Evolutionary conservation across 1,284 basidiomycete species (phyloP), one percentile per base, ranked within the genome.

Genomic region (Fomes fomentarius): DNA sequence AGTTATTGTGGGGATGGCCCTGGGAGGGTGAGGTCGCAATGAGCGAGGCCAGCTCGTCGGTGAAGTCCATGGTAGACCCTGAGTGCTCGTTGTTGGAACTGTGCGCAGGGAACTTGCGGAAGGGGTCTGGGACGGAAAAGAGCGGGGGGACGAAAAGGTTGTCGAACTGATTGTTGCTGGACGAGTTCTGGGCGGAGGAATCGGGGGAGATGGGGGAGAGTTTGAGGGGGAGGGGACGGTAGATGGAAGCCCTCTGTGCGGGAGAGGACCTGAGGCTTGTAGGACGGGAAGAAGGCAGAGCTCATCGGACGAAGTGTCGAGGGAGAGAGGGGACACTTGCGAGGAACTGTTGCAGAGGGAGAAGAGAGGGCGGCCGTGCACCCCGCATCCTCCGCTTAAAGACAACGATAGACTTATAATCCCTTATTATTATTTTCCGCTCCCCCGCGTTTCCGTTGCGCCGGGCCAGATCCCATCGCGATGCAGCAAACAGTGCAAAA

Each of bases 171-270:
- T 51, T 60, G 17, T 57, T 61, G 52, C 54, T 25, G 57, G 71
- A 47, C 47, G 61, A 15, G 61, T 50, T 42, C 10, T 68, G 61
- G 60, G 63, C 60, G 50, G 63, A 64, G 17, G 78, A 44, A 22
- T n/a, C n/a, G 78, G 76, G 39, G 76, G 78, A 7, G 77, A 72
- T 8, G 70, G 76, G 17, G 67, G 66, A 41, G 61, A 62, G 57
- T 71, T 68, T n/a, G 73, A 70, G 61, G 71, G 72, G 72, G 67
- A 14, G 78, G 77, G 49, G 75, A 79, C 17, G 77, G 80, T 33
- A 83, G 72, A 55, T 86, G 83, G 69, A 87, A 87, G 65, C 85
- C 85, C 71, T 87, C 84, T 64, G 85, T 84, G 59, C 75, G 71
- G 54, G 66, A 67, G 63, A 69, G 66, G 57, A 75, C 67, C 63